Percentiles rank a stretch among this genome's conserved stretches.
Evolutionary conservation across 2,329 filamentous ascomycete species (phyloP).

Genomic region (Emergomyces africanus): DNA sequence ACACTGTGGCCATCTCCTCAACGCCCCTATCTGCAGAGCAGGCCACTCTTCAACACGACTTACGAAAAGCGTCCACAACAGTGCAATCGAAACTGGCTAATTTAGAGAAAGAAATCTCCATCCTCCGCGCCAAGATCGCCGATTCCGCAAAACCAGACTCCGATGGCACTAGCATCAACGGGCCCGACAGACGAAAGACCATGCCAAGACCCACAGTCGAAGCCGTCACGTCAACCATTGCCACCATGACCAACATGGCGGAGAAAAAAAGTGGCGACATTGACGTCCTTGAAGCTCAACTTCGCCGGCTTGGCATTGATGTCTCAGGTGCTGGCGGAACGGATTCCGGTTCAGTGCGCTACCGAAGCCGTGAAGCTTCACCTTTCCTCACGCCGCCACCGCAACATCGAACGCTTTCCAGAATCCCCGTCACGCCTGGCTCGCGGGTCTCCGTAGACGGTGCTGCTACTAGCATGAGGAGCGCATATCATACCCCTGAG

Average conservation of each 20-base stretch:
- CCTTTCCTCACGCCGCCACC: constrained; percentile 24
- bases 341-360: not conserved
- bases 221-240: constrained; percentile 79
- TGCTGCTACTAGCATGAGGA: constrained; percentile 9
- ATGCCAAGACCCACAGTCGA: constrained; percentile 65
- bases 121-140: constrained; percentile 68
- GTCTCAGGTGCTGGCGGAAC: constrained; percentile 5
- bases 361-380: constrained; percentile 22
- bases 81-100: constrained; percentile 65
- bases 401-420: constrained; percentile 16
- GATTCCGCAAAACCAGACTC: constrained; percentile 40
- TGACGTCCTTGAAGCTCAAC: constrained; percentile 75
- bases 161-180: constrained; percentile 26
- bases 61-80: constrained; percentile 61
- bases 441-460: constrained; percentile 25
- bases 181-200: constrained; percentile 14
- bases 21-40: constrained; percentile 78
- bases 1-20: constrained; percentile 54
- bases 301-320: constrained; percentile 55
- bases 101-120: constrained; percentile 63
- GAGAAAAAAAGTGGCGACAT: constrained; percentile 86
- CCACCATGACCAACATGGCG: constrained; percentile 83
- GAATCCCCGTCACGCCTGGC: constrained; percentile 26
- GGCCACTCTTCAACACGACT: constrained; percentile 66
- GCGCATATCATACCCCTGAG: constrained; percentile 31